Conservation (phyloP, 768 basidiomycete species). For the Clitopilus passeckerianus region DNA sequence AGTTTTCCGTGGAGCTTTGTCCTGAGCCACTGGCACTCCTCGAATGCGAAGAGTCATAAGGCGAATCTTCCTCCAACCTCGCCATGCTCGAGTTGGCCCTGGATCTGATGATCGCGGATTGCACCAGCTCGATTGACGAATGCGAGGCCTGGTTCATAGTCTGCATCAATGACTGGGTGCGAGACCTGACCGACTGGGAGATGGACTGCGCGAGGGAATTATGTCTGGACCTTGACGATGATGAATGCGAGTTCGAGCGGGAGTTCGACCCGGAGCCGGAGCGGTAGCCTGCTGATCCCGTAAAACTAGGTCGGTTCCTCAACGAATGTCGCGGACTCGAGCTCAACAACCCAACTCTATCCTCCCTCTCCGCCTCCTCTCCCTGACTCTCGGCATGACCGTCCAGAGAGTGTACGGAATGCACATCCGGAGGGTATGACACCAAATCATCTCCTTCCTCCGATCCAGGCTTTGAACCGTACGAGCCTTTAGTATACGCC, state of each 20-base stretch:
- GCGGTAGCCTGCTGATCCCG: slow-evolving; percentile 25
- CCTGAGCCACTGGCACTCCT: slow-evolving; percentile 48
- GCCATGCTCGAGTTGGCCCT: slow-evolving; percentile 69
- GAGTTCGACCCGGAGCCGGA: slow-evolving; percentile 26
- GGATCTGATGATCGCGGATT: slow-evolving; percentile 33
- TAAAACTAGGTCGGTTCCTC: slow-evolving; percentile 31
- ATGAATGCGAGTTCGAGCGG: slow-evolving; percentile 27
- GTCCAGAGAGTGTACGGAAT: background rate
- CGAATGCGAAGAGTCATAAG: slow-evolving; percentile 36
- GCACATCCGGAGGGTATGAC: background rate
- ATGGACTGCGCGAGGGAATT: slow-evolving; percentile 36
- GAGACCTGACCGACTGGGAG: slow-evolving; percentile 40
- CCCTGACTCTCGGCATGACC: slow-evolving; percentile 34
- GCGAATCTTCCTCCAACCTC: slow-evolving; percentile 54
- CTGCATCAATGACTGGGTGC: slow-evolving; percentile 65
- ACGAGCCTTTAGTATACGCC: slow-evolving; percentile 2
- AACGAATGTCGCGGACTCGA: slow-evolving; percentile 48
- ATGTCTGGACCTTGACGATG: slow-evolving; percentile 38
- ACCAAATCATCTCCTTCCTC: slow-evolving; percentile 20
- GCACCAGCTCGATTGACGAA: slow-evolving; percentile 55
- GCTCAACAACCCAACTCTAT: slow-evolving; percentile 52
- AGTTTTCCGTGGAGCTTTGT: slow-evolving; percentile 49
- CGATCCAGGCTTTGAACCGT: slow-evolving; percentile 3
- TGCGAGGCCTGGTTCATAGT: slow-evolving; percentile 56
- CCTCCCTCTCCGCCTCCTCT: slow-evolving; percentile 60